Percentiles rank a stretch among this genome's conserved stretches.
phyloP scores from a whole-genome alignment of 306 rosid genomes.

The Neltuma alba region DNA sequence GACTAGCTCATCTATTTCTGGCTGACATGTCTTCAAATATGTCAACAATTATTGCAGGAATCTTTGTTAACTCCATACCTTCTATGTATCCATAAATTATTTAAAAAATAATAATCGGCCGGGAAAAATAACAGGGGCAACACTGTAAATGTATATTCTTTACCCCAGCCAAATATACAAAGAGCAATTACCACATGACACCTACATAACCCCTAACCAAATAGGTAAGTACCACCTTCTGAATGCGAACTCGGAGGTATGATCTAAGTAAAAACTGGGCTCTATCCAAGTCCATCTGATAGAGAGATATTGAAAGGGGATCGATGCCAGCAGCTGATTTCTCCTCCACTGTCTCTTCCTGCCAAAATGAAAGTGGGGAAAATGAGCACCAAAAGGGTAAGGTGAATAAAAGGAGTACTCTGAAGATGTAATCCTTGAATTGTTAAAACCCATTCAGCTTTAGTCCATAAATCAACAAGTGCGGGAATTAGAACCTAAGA shows the following conservation, averaged over 20 bases:
- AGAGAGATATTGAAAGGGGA: constrained; percentile 80
- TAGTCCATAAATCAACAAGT: not conserved
- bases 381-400: not conserved
- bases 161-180: not conserved
- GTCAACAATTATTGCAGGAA: not conserved
- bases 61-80: not conserved
- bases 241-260: constrained; percentile 80
- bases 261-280: constrained; percentile 83
- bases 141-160: not conserved
- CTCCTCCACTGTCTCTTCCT: constrained; percentile 92
- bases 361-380: constrained; percentile 11
- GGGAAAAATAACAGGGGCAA: constrained; percentile 1
- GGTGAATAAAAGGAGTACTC: not conserved
- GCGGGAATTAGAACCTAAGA: not conserved
- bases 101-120: not conserved
- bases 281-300: constrained; percentile 97
- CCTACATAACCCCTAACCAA: not conserved
- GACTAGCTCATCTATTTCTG: constrained; percentile 4
- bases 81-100: constrained; percentile 1
- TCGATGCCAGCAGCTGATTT: constrained; percentile 52
- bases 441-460: not conserved
- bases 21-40: constrained; percentile 22
- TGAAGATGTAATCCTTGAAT: not conserved
- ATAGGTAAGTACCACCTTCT: constrained; percentile 60
- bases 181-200: constrained; percentile 5